phyloP scores from a whole-genome alignment of 345 rosid genomes.

The Pugionium cornutum region DNA sequence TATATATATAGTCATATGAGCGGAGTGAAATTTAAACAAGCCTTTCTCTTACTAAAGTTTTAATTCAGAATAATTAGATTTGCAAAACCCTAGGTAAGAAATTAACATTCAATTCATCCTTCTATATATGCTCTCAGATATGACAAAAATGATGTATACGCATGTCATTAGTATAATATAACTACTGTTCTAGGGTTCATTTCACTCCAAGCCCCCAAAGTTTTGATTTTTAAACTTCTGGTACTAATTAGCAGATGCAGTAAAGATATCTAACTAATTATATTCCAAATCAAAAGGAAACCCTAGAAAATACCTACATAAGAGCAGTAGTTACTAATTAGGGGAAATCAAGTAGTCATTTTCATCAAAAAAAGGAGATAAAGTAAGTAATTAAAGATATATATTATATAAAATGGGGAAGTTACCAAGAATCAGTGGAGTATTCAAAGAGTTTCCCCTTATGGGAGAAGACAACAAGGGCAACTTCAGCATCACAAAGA shows the following conservation, averaged over 20 bases:
- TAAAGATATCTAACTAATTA: conserved; percentile 1
- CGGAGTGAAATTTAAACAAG: not conserved
- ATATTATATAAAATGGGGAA: not conserved
- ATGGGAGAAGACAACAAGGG: conserved; percentile 63
- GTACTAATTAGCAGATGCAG: conserved; percentile 4
- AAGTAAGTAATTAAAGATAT: not conserved
- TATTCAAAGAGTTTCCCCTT: conserved; percentile 79
- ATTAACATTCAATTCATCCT: not conserved
- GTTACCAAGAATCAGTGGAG: conserved; percentile 64
- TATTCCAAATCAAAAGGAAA: conserved; percentile 7
- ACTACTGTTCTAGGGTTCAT: conserved; percentile 27
- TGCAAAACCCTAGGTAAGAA: not conserved
- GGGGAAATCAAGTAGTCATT: conserved; percentile 35
- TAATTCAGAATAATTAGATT: conserved; percentile 4
- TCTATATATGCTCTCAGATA: not conserved
- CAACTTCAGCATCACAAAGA: too few relatives aligned
- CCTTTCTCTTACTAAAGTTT: not conserved
- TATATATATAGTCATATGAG: too few relatives aligned
- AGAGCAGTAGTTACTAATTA: conserved; percentile 31
- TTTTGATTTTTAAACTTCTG: not conserved
- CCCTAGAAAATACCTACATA: conserved; percentile 22
- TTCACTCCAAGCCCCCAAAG: not conserved
- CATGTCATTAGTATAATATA: not conserved
- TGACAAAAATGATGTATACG: not conserved
- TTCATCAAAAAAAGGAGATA: not conserved